phyloP scores from a whole-genome alignment of 192 early-diverging fungal species.

The Linnemannia schmuckeri region DNA sequence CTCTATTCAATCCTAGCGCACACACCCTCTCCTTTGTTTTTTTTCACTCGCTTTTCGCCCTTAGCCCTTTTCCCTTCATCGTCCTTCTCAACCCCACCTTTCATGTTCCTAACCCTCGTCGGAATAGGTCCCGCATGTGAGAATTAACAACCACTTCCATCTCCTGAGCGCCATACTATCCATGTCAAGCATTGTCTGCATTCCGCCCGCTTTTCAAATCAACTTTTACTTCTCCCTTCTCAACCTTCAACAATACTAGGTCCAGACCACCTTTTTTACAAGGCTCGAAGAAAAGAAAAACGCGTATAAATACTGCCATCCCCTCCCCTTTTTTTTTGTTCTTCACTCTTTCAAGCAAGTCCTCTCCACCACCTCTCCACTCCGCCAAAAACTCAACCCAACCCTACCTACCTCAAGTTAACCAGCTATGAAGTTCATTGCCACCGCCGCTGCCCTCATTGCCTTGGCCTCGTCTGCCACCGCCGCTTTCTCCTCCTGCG shows the following conservation, averaged over 20 bases:
- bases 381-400: not conserved
- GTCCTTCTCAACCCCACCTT: not conserved
- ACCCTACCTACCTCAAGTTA: constrained; percentile 1
- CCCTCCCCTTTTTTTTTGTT: constrained; percentile 8
- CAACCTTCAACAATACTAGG: not conserved
- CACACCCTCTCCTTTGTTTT: not conserved
- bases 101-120: not conserved
- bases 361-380: not conserved
- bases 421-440: constrained; percentile 44
- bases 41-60: not conserved
- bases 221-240: not conserved
- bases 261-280: not conserved
- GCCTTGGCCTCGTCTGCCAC: constrained; percentile 53
- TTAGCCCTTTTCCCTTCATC: not conserved
- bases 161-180: not conserved
- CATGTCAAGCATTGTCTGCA: not conserved
- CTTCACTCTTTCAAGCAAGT: constrained; percentile 8
- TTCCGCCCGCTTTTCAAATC: not conserved
- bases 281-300: not conserved
- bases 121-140: not conserved
- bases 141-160: not conserved
- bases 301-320: constrained; percentile 9
- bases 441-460: constrained; percentile 36
- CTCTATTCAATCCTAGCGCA: not conserved
- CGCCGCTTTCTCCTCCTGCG: constrained; percentile 54